phyloP scores from a whole-genome alignment of 352 stramenopile species.

The Phytophthora sojae region DNA sequence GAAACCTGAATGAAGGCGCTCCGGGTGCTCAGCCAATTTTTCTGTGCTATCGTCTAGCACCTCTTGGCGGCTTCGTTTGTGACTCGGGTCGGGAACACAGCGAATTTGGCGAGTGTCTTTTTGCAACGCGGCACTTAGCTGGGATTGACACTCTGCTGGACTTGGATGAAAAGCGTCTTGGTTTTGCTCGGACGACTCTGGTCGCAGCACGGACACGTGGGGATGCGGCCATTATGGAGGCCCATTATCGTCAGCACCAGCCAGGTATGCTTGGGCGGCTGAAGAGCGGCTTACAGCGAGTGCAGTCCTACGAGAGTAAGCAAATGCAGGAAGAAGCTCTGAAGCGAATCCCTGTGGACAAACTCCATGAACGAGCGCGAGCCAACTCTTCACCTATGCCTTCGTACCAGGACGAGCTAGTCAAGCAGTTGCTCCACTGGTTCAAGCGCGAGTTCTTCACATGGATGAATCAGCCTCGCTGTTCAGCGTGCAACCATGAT shows the following conservation, averaged over 20 bases:
- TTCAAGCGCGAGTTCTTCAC: conserved; percentile 93
- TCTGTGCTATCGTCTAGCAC: conserved; percentile 62
- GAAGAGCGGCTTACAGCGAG: conserved; percentile 56
- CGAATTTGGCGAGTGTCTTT: conserved; percentile 77
- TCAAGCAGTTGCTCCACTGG: conserved; percentile 85
- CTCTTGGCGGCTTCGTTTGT: conserved; percentile 71
- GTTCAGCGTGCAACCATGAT: conserved; percentile 54
- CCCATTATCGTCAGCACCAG: conserved; percentile 59
- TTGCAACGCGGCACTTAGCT: conserved; percentile 52
- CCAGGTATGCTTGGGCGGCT: conserved; percentile 56
- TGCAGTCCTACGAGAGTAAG: conserved; percentile 69
- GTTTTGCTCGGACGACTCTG: conserved; percentile 22
- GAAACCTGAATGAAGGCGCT: conserved; percentile 62
- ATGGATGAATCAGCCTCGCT: conserved; percentile 90
- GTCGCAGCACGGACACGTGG: conserved; percentile 17
- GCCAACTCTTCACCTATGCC: conserved; percentile 59
- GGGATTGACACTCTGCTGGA: conserved; percentile 23
- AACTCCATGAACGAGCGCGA: conserved; percentile 69
- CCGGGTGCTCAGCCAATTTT: conserved; percentile 43
- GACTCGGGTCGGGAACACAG: conserved; percentile 50
- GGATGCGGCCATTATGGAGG: conserved; percentile 48
- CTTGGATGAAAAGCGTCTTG: conserved; percentile 40
- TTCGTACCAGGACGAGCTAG: conserved; percentile 69
- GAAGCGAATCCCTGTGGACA: conserved; percentile 69
- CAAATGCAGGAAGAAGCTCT: conserved; percentile 74